These are phyloP conservation scores for Moniliella sp. DNA, from an alignment of 1,284 basidiomycete species.

Conservation along the genomic window DNA sequence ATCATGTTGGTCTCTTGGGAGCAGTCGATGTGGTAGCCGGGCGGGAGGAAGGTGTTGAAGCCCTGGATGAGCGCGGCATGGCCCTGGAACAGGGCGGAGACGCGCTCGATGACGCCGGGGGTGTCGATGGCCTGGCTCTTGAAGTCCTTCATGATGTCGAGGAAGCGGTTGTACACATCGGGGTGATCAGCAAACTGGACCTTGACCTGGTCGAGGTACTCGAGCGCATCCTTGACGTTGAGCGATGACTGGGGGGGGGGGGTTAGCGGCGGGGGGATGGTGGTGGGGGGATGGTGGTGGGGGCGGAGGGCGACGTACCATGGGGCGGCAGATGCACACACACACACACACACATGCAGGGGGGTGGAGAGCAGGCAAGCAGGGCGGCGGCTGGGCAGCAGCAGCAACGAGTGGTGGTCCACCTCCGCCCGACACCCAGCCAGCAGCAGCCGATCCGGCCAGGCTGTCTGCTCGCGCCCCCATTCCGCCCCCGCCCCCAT, in stretches of 20 bases:
- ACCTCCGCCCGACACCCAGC: too few relatives aligned
- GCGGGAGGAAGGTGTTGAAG: conserved; percentile 94
- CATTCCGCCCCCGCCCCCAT: too few relatives aligned
- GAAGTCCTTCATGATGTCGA: conserved; percentile 77
- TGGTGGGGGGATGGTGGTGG: too few relatives aligned
- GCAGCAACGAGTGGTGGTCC: too few relatives aligned
- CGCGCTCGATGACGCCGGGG: conserved; percentile 88
- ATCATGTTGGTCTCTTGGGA: conserved; percentile 52
- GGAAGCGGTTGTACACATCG: conserved; percentile 85
- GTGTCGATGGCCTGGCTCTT: conserved; percentile 54
- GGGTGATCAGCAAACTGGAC: conserved; percentile 64
- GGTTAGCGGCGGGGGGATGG: too few relatives aligned
- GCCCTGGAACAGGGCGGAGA: conserved; percentile 79
- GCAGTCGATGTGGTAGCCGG: conserved; percentile 87
- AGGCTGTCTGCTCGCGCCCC: too few relatives aligned
- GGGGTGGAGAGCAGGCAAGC: too few relatives aligned
- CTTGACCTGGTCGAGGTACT: conserved; percentile 90
- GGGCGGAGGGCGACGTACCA: too few relatives aligned
- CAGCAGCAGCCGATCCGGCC: too few relatives aligned
- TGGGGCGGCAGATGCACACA: too few relatives aligned
- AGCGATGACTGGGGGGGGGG: conserved; percentile 20
- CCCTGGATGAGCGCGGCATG: conserved; percentile 85
- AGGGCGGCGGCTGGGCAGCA: too few relatives aligned
- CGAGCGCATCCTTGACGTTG: conserved; percentile 62
- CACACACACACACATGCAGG: too few relatives aligned